These are phyloP conservation scores for Leucosporidium yakuticum DNA, from an alignment of 768 basidiomycete species.

Conservation along the genomic window DNA sequence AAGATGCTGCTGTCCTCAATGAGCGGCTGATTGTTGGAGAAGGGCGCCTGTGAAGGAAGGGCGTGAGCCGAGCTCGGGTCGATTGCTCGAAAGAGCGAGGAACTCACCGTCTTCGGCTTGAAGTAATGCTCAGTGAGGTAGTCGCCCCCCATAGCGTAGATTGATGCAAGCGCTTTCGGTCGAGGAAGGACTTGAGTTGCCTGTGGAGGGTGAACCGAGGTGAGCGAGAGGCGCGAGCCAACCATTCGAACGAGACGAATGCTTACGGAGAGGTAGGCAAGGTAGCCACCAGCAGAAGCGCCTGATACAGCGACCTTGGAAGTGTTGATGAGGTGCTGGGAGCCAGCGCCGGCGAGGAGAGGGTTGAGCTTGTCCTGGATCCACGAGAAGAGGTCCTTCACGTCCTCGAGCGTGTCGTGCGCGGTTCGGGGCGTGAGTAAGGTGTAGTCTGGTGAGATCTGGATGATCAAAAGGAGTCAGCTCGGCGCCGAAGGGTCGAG, in stretches of 20 bases:
- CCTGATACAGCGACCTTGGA: conserved; percentile 54
- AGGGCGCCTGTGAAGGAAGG: background rate
- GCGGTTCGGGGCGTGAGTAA: conserved; percentile 54
- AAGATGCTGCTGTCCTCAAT: background rate
- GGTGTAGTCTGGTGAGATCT: conserved; percentile 58
- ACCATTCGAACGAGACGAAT: background rate
- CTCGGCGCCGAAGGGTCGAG: too few species aligned
- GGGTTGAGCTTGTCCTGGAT: conserved; percentile 40
- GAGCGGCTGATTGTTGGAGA: background rate
- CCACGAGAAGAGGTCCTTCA: conserved; percentile 55
- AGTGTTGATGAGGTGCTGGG: conserved; percentile 44
- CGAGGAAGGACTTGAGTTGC: background rate
- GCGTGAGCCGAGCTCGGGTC: background rate
- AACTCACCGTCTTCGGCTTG: background rate
- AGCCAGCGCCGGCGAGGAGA: conserved; percentile 38
- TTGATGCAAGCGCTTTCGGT: background rate
- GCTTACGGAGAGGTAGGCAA: conserved; percentile 39
- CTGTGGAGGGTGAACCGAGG: background rate
- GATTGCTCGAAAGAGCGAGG: background rate
- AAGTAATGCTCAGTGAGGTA: background rate
- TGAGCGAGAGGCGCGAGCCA: background rate
- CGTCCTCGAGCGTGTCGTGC: conserved; percentile 56
- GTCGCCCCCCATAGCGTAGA: background rate
- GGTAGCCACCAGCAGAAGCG: conserved; percentile 59
- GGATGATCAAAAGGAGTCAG: too few species aligned